Evolutionary conservation across 176 grass and related monocot genomes (phyloP).

Genomic region (Aegilops longissima): DNA sequence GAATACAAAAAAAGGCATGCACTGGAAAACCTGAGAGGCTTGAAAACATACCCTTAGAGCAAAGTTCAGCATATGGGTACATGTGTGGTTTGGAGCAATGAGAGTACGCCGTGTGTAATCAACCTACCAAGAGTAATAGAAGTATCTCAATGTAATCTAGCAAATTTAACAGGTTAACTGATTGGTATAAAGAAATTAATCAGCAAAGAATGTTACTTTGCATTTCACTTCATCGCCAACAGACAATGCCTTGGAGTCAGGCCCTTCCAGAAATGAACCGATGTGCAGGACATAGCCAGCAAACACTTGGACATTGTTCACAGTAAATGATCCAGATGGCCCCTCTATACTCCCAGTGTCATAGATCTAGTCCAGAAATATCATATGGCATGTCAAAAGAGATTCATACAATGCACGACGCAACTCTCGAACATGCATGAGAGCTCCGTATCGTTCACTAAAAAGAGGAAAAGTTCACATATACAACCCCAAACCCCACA

Average conservation of each 20-base stretch:
- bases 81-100: slow-evolving; percentile 95
- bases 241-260: slow-evolving; percentile 43
- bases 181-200: not conserved
- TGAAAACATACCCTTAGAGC: slow-evolving; percentile 67
- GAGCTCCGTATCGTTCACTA: no score
- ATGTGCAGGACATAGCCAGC: slow-evolving; percentile 88
- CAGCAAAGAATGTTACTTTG: slow-evolving; percentile 45
- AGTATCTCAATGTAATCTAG: slow-evolving; percentile 18
- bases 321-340: slow-evolving; percentile 80
- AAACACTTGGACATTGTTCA: slow-evolving; percentile 83
- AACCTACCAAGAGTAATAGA: slow-evolving; percentile 55
- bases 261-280: slow-evolving; percentile 54
- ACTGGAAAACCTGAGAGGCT: slow-evolving; percentile 6
- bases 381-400: not conserved
- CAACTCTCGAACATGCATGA: not conserved
- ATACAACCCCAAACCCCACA: no score
- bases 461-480: no score
- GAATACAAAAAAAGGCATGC: not conserved
- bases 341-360: slow-evolving; percentile 88
- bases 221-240: slow-evolving; percentile 75
- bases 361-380: slow-evolving; percentile 55
- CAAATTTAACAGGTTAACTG: slow-evolving; percentile 2
- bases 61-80: slow-evolving; percentile 96
- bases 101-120: slow-evolving; percentile 68
- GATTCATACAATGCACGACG: not conserved